phyloP scores from a whole-genome alignment of 1,284 basidiomycete genomes.

The Malassezia sp. region DNA sequence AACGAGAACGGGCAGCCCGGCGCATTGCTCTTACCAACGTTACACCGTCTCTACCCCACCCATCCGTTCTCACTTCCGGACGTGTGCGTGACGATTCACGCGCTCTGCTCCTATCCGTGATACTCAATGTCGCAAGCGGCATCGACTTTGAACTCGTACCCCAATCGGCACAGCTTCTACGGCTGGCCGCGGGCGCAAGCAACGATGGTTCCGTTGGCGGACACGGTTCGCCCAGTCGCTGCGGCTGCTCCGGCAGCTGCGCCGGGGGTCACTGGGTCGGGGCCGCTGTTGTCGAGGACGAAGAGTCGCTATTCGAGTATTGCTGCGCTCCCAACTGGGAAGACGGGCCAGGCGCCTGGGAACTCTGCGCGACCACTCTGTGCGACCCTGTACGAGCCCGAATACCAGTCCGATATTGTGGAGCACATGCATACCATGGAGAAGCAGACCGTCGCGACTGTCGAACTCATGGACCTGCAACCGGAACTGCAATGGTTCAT shows the following conservation, averaged over 20 bases:
- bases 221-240: too few relatives aligned
- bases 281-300: background rate
- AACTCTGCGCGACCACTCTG: too few relatives aligned
- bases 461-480: slow-evolving; percentile 94
- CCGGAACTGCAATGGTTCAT: slow-evolving; percentile 77
- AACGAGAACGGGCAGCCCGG: too few relatives aligned
- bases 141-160: background rate
- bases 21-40: too few relatives aligned
- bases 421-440: slow-evolving; percentile 95
- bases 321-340: background rate
- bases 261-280: too few relatives aligned
- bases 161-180: slow-evolving; percentile 15
- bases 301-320: slow-evolving; percentile 7
- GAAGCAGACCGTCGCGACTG: slow-evolving; percentile 72
- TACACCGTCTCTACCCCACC: too few relatives aligned
- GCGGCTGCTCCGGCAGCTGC: too few relatives aligned
- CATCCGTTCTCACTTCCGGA: too few relatives aligned
- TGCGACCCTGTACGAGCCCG: slow-evolving; percentile 57
- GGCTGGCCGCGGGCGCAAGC: slow-evolving; percentile 7
- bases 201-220: background rate
- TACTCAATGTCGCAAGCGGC: slow-evolving; percentile 6
- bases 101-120: too few relatives aligned
- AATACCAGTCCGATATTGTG: slow-evolving; percentile 84
- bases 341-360: too few relatives aligned
- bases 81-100: too few relatives aligned